Evolutionary conservation across 139 green algal genomes (phyloP).

Genomic region (Volvox reticuliferus): DNA sequence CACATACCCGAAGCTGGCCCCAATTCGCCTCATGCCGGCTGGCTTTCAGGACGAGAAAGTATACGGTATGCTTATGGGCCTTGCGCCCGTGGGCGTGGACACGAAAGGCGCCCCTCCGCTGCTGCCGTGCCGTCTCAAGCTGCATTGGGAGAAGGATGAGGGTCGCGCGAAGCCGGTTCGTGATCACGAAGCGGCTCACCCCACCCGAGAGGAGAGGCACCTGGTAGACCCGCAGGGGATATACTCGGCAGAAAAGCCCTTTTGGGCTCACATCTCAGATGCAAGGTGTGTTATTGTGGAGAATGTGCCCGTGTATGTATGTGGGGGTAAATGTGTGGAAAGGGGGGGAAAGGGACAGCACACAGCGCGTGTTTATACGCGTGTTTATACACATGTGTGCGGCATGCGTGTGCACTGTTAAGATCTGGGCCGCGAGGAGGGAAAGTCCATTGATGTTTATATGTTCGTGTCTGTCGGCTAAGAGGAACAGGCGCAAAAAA

Average conservation of each 20-base stretch:
- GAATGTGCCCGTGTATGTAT: not conserved
- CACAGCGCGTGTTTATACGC: no score
- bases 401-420: no score
- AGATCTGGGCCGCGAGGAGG: no score
- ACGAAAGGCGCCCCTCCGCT: constrained; percentile 79
- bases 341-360: not conserved
- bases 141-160: constrained; percentile 57
- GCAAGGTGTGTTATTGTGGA: constrained; percentile 49
- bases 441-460: no score
- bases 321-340: not conserved
- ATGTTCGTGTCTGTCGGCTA: no score
- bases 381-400: no score
- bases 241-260: constrained; percentile 77
- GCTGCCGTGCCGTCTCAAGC: constrained; percentile 64
- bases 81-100: constrained; percentile 64
- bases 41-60: constrained; percentile 39
- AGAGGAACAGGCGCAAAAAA: no score
- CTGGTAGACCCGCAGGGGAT: constrained; percentile 63
- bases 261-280: constrained; percentile 70
- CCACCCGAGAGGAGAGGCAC: constrained; percentile 51
- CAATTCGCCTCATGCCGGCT: not conserved
- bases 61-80: constrained; percentile 52
- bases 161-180: constrained; percentile 32
- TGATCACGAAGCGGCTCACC: constrained; percentile 42
- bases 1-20: no score